These are phyloP conservation scores for Lactarius indigo DNA, from an alignment of 768 basidiomycete genomes.

Conservation along the genomic window DNA sequence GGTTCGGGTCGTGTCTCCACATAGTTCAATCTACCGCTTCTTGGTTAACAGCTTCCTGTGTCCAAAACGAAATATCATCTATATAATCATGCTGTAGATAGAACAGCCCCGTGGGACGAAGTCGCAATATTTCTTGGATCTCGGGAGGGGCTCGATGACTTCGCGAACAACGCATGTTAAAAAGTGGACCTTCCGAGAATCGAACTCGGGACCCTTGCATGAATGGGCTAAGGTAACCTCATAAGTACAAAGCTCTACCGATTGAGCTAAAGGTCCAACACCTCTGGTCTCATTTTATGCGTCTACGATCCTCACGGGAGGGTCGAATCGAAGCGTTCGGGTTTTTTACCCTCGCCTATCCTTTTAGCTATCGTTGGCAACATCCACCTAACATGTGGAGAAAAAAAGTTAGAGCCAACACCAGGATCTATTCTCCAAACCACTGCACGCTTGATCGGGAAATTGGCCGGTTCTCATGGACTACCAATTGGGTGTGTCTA, in stretches of 20 bases:
- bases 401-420: neutral
- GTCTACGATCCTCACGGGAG: neutral
- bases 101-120: neutral
- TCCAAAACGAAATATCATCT: neutral
- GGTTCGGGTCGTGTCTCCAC: neutral
- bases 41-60: neutral
- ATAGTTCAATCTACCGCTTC: neutral
- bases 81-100: neutral
- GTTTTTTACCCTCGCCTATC: neutral
- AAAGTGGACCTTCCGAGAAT: slow-evolving; percentile 59
- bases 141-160: too few species aligned
- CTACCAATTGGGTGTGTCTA: neutral
- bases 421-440: neutral
- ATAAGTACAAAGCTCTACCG: slow-evolving; percentile 63
- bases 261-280: slow-evolving; percentile 54
- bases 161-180: slow-evolving; percentile 24
- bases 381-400: neutral
- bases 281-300: neutral
- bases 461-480: neutral
- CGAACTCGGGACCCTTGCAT: slow-evolving; percentile 64
- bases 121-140: neutral
- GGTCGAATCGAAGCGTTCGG: neutral
- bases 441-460: neutral
- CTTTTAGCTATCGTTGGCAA: neutral
- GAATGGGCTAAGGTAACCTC: slow-evolving; percentile 41